Evolutionary conservation across 495 filamentous ascomycete genomes (phyloP), one percentile per base, ranked within the genome.

Genomic region (Penicillium diatomitis): DNA sequence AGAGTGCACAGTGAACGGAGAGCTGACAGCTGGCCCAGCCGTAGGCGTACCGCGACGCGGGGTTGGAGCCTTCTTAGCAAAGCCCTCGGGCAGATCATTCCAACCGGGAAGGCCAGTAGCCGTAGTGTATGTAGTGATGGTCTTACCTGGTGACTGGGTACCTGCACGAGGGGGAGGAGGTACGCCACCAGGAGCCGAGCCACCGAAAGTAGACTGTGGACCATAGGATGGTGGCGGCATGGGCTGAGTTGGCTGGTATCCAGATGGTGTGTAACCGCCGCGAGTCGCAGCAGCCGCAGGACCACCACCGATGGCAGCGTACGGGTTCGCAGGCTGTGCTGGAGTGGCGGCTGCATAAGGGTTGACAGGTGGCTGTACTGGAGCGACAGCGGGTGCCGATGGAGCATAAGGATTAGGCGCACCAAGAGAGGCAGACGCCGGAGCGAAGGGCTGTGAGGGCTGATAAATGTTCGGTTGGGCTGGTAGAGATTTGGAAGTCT

Each of bases 21-120:
- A 76, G 40, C 70, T 77, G 44, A 87, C 77, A 9, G 83, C 64
- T 12, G 68, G 63, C 28, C 68, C 68, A 41, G 77, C 64, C 36
- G 76, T 80, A 31, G 90, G 89, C 8, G 90, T 95, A 35, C 72
- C 75, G 57, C 83, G 76, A 47, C 89, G 79, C 8, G 83, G 76
- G 8, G 76, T 71, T 29, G 84, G 79, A 37, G 84, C 72, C 62
- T 42, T 44, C 31, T 90, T 94, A 31, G 80, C 76, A 30, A 96
- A 78, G 48, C 65, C 87, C 55, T 95, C 81, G 0, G 92, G 92
- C 48, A 91, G 82, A 67, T 99, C 92, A 55, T 99, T 99, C 92
- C 92, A 99, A 46, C 84, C 84, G 33, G 80, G 79, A 38, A 81
- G 78, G 49, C 85, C 82, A 49, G 79, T 80, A 51, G 77, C 76